These are phyloP conservation scores for Auriscalpium microsporum DNA, from an alignment of 768 basidiomycete genomes.

Conservation along the genomic window DNA sequence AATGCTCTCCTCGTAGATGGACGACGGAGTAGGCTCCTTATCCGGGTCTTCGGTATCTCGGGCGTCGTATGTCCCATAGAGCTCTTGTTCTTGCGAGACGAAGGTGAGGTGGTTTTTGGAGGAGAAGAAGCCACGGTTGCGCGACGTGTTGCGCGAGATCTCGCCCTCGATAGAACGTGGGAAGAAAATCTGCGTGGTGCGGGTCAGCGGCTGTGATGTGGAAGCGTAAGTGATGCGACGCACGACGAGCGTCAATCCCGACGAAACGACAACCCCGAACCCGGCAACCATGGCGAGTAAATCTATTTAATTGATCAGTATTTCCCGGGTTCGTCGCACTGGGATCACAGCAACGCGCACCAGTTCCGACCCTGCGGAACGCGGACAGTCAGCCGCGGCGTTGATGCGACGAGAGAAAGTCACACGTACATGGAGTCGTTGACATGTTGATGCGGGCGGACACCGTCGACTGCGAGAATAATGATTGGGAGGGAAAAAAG, in stretches of 20 bases:
- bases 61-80: conserved; percentile 10
- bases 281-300: conserved; percentile 9
- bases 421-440: conserved; percentile 49
- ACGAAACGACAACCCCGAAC: conserved; percentile 12
- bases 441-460: conserved; percentile 50
- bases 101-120: conserved; percentile 6
- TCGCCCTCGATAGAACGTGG: conserved; percentile 14
- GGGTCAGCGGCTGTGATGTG: not conserved
- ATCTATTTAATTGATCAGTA: not conserved
- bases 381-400: not conserved
- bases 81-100: conserved; percentile 14
- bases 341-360: conserved; percentile 21
- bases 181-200: conserved; percentile 12
- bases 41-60: not conserved
- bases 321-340: not conserved
- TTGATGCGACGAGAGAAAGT: not conserved
- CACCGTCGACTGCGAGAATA: conserved; percentile 62
- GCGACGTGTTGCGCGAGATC: conserved; percentile 6
- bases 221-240: not conserved
- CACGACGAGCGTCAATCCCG: conserved; percentile 12
- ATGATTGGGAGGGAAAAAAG: conserved; percentile 58
- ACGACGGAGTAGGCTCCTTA: not conserved
- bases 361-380: conserved; percentile 31
- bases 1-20: not conserved
- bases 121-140: conserved; percentile 1